A percentile compares a stretch with the other conserved stretches of the same genome.
Conservation (phyloP, 257 asterid genomes). For the Penstemon barbatus region DNA sequence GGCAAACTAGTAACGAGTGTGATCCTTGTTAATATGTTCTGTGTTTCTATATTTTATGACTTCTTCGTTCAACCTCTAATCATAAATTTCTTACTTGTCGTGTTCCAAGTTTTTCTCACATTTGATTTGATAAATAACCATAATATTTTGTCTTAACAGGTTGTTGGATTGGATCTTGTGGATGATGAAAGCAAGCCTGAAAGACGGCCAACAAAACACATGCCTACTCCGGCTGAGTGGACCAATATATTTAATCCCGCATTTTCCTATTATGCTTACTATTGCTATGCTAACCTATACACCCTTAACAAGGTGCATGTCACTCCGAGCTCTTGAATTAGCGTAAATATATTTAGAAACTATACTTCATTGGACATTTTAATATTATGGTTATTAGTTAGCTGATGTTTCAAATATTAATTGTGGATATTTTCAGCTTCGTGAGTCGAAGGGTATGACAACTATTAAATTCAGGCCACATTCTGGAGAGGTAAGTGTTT, state of each 20-base stretch:
- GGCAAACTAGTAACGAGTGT: background rate
- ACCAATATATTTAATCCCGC: conserved; percentile 94
- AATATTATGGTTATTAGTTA: background rate
- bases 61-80: background rate
- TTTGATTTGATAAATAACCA: conserved; percentile 21
- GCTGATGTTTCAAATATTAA: conserved; percentile 8
- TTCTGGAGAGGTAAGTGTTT: conserved; percentile 81
- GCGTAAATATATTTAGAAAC: conserved; percentile 8
- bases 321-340: background rate
- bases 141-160: conserved; percentile 48
- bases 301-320: conserved; percentile 80
- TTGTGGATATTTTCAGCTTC: conserved; percentile 63
- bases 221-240: conserved; percentile 98
- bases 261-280: conserved; percentile 88
- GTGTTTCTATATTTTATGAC: background rate
- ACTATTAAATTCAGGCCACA: conserved; percentile 96
- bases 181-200: conserved; percentile 99
- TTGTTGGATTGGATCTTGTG: conserved; percentile 97
- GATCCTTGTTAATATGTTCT: background rate
- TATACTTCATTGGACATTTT: background rate
- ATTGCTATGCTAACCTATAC: conserved; percentile 95
- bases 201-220: conserved; percentile 96
- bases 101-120: conserved; percentile 8
- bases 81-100: conserved; percentile 6
- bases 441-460: conserved; percentile 94